A percentile compares a stretch with the other conserved stretches of the same genome.
Conservation (phyloP, 2,329 filamentous ascomycete genomes). For the Phyllosticta citrichinensis region DNA sequence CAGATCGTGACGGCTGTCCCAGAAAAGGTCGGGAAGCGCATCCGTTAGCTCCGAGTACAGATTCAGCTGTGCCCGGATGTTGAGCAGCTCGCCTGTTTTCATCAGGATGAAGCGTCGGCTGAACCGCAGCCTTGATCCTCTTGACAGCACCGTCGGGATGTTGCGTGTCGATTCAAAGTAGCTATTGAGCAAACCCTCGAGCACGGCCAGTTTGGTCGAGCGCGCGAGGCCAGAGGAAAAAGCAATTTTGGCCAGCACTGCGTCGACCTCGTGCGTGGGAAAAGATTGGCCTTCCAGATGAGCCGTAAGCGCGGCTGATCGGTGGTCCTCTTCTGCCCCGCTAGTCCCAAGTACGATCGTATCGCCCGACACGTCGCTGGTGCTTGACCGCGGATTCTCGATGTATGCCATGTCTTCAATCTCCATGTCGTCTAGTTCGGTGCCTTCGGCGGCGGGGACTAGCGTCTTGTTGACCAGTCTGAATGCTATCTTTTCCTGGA, state of each 20-base stretch:
- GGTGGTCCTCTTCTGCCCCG: slow-evolving; percentile 17
- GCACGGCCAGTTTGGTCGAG: slow-evolving; percentile 84
- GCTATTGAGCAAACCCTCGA: slow-evolving; percentile 70
- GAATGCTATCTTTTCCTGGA: slow-evolving; percentile 64
- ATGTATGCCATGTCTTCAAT: slow-evolving; percentile 84
- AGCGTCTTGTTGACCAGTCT: slow-evolving; percentile 62
- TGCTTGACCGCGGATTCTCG: slow-evolving; percentile 61
- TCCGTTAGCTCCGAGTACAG: slow-evolving; percentile 96
- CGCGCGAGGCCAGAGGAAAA: slow-evolving; percentile 91
- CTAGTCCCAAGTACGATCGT: slow-evolving; percentile 82
- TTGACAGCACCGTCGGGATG: slow-evolving; percentile 69
- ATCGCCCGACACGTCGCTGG: slow-evolving; percentile 73
- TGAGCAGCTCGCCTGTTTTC: slow-evolving; percentile 87
- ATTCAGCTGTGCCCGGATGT: slow-evolving; percentile 83
- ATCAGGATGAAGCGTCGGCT: slow-evolving; percentile 72
- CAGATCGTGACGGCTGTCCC: slow-evolving; percentile 83
- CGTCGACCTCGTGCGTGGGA: slow-evolving; percentile 36
- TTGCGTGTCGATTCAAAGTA: slow-evolving; percentile 81
- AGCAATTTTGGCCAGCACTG: slow-evolving; percentile 82
- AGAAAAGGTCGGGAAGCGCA: slow-evolving; percentile 89
- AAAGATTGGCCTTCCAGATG: slow-evolving; percentile 13
- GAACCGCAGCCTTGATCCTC: slow-evolving; percentile 48
- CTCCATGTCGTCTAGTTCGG: slow-evolving; percentile 64
- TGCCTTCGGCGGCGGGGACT: slow-evolving; percentile 63
- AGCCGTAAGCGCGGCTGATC: neutral